Evolutionary conservation across 352 stramenopile genomes (phyloP), one percentile per base, ranked within the genome.

Genomic region (Globisporangium orthogonon): DNA sequence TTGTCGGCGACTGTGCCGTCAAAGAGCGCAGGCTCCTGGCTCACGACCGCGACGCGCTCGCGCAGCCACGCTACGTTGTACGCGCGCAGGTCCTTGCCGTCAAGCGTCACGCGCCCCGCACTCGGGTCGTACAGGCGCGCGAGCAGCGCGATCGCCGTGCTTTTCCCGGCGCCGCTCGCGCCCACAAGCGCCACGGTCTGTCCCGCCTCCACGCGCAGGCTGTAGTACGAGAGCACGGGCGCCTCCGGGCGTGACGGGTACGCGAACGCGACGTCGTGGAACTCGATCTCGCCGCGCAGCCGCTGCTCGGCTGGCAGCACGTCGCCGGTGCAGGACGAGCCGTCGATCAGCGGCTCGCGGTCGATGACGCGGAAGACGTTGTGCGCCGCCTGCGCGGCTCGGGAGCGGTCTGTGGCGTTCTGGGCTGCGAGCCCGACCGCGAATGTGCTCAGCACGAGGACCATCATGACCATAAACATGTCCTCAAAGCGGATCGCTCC

Each of bases 11-110:
- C 50, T n/a, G 47, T 49, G 35, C 55, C 47, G 1, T 35, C 35
- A 18, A 61, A 61, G 17, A 61, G 46, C 49, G 48, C 49, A 40
- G 7, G 66, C 69, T 98, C 92, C 60, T 98, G 95, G 2, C 70
- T 66, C 10, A 98, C 93, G 48, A 97, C 69, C 14, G 85, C 87
- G 58, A 98, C 86, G 33, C 81, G 71, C 7, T 69, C 54, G 2
- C 82, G 73, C n/a, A 89, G 57, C 78, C 78, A 89, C 30, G 74
- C 56, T 15, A 76, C 41, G 55, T 96, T 87, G 41, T 97, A 52
- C 11, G 69, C 52, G 11, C 74, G 74, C 1, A 97, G 30, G 54
- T 96, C 76, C 2, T 68, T 51, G 33, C 71, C 71, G 18, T 86
- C 74, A 18, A 88, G 58, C 48, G 61, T 45, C 18, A 88, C 76